phyloP scores from a whole-genome alignment of 768 basidiomycete species.

The Termitomyces sp. region DNA sequence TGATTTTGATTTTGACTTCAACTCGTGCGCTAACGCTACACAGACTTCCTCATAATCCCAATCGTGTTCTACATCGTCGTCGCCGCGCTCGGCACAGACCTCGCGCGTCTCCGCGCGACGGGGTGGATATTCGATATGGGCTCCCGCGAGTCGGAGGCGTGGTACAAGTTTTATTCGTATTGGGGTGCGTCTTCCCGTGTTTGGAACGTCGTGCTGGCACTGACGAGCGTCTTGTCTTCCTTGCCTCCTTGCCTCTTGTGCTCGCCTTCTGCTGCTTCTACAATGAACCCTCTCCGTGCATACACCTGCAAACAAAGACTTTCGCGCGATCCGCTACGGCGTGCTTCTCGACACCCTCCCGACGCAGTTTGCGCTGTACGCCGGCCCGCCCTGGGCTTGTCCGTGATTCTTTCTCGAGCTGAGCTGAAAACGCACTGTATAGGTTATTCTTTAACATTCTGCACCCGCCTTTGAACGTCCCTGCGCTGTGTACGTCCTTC shows the following conservation, averaged over 20 bases:
- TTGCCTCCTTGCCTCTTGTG: no score
- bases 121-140: conserved; percentile 89
- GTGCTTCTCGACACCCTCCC: conserved; percentile 83
- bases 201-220: no score
- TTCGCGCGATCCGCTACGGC: conserved; percentile 49
- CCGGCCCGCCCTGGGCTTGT: no score
- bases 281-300: no score
- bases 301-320: conserved; percentile 44
- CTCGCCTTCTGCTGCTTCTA: no score
- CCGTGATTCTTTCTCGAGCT: no score
- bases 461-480: conserved; percentile 85
- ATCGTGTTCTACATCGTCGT: conserved; percentile 80
- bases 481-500: conserved; percentile 72
- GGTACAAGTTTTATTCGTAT: conserved; percentile 86
- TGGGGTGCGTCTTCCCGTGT: conserved; percentile 46
- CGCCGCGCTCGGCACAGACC: conserved; percentile 52
- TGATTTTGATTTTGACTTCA: neutral
- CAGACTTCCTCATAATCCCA: conserved; percentile 84
- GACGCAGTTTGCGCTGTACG: conserved; percentile 88
- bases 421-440: no score
- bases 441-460: conserved; percentile 83
- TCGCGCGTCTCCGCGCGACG: conserved; percentile 48
- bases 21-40: no score
- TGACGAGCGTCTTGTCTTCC: no score
- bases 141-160: conserved; percentile 34